Evolutionary conservation across 2,329 filamentous ascomycete genomes (phyloP), one percentile per base, ranked within the genome.

Genomic region (Acrocalymma vagum): DNA sequence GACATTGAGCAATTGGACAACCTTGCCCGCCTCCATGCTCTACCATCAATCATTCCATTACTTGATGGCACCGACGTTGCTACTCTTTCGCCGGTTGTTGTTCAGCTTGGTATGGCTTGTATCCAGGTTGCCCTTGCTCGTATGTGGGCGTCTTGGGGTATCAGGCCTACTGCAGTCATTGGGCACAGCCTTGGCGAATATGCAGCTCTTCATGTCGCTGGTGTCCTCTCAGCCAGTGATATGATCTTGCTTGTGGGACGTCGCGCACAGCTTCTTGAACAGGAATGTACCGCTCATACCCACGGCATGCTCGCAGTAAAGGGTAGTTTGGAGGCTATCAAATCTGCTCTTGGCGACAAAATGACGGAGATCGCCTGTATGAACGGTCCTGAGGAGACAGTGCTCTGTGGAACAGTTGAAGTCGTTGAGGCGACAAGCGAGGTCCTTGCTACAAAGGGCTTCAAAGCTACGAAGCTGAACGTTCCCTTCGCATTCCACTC

Each of bases 311-410:
- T 87, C 17, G 80, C 81, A 10, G 79, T 86, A 46, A 78, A 77
- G 65, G 73, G 71, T 31, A 73, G 69, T 37, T 71, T 58, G 28
- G 76, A 82, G 17, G 73, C 78, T 5, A 80, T 84, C 43, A 75
- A 70, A 29, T 75, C 79, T 16, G 77, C 77, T 35, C 68, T 78
- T 45, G 76, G 83, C 13, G 62, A 65, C 40, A 72, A 73, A 51
- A 75, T 75, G 55, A 71, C 71, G 22, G 78, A 81, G 53, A 70
- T 84, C 45, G 86, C 89, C 11, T 94, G 90, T 72, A 80, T 90
- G 63, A 95, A 95, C 55, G 83, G 86, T 0, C 84, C 85, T 0
- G 76, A 82, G 34, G 87, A 90, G 62, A 91, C 85, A 8, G 90
- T 94, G 2, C 75, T 94, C n/a, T 82, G 81, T 46, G 82, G 81